Percentiles rank a stretch among this genome's conserved stretches.
These are phyloP conservation scores for Fusarium sp. DNA, from an alignment of 2,329 filamentous ascomycete genomes.

Conservation along the genomic window DNA sequence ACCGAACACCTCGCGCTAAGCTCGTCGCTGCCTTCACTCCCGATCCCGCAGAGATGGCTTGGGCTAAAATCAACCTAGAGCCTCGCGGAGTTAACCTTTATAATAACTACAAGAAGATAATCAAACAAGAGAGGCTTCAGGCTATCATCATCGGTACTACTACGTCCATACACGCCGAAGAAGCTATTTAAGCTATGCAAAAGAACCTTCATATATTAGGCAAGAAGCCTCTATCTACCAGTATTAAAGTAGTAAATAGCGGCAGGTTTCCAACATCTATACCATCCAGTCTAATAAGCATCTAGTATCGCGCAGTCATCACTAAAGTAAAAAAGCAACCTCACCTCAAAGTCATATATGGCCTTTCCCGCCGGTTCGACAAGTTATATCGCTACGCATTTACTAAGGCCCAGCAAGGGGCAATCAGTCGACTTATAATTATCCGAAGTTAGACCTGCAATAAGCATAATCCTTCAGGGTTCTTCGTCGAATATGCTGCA, in stretches of 20 bases:
- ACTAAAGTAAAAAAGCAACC: conserved; percentile 58
- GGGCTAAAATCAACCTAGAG: conserved; percentile 61
- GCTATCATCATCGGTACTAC: conserved; percentile 60
- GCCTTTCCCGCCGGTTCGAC: too few species aligned
- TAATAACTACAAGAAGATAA: conserved; percentile 63
- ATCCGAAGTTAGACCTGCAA: conserved; percentile 78
- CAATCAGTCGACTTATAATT: conserved; percentile 72
- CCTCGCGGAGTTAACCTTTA: conserved; percentile 63
- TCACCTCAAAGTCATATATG: conserved; percentile 72
- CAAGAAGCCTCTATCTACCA: conserved; percentile 73
- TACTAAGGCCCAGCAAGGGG: conserved; percentile 64
- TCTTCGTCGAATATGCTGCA: conserved; percentile 77
- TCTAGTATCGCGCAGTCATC: conserved; percentile 26
- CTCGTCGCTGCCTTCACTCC: conserved; percentile 66
- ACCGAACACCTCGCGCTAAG: conserved; percentile 62
- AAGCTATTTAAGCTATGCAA: conserved; percentile 70
- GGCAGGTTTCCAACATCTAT: rapidly evolving
- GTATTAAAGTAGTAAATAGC: conserved; percentile 49
- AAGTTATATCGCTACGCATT: conserved; percentile 74
- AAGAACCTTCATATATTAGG: conserved; percentile 70
- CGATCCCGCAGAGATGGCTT: conserved; percentile 60
- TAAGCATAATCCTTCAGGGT: conserved; percentile 74
- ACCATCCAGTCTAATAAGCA: neutral
- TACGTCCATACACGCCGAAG: conserved; percentile 70
- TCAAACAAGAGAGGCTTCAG: conserved; percentile 56